Base-by-base conservation (phyloP, 2,329 filamentous ascomycete genomes). In the Davidsoniella neocaledoniae region DNA sequence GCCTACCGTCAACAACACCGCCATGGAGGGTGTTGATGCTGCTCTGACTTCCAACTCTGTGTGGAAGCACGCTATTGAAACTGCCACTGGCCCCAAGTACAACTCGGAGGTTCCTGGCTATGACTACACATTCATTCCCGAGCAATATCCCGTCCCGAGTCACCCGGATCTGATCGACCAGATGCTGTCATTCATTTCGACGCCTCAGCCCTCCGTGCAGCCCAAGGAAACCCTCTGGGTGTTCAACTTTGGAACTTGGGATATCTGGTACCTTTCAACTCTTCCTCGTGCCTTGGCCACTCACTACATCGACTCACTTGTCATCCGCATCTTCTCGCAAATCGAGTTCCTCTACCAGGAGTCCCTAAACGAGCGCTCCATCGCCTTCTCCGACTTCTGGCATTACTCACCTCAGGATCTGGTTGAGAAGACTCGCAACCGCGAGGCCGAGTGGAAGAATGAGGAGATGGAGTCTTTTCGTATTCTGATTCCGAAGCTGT, bases 201-300 rank as follows among this genome's bases (percentile, higher is more conserved):
- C 60, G 40, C 60, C 66, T 2, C 58, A 58, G 17, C 61, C 64
- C 0, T 54, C 55, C 2, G 52, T 54, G 0, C 52, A 63, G 0
- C 64, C 69, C 5, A 61, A 61, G n/a, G 68, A 74, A 53, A 74
- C 72, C 0, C 56, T 75, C 12, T 75, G 69, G 68, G 60, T 75
- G 12, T 70, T 76, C 49, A 68, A 63, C 8, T 66, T 74, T 49
- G 72, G 72, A n/a, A 67, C 67, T 26, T 74, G 72, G 71, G 72
- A 76, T 51, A 59, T 74, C 46, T 76, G 71, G 71, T 67, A 68
- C 9, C 58, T 75, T 16, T 66, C 72, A 0, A 63, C 70, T 2
- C 56, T 74, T 16, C 71, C 72, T 1, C 59, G 64, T 8, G 57
- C 59, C 7, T 55, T 61, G 1, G 66, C 67, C 8, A 62, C 65